Evolutionary conservation across 1,284 basidiomycete genomes (phyloP).

Genomic region (Trametes sp.): DNA sequence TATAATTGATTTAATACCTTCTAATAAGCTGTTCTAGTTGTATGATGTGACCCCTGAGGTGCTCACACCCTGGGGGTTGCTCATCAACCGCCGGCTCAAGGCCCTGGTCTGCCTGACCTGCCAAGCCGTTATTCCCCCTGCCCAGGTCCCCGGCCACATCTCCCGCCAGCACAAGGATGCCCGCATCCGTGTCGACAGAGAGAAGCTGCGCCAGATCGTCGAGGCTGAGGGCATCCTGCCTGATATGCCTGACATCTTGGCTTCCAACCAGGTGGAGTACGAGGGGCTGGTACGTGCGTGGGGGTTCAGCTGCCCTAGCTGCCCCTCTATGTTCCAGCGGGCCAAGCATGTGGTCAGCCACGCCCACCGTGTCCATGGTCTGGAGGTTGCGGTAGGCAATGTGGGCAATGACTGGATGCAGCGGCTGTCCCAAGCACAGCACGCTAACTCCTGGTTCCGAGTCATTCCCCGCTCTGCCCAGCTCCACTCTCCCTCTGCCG

Average conservation of each 20-base stretch:
- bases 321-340: not conserved
- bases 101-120: constrained; percentile 7
- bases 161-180: not conserved
- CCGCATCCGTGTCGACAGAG: not conserved
- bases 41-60: constrained; percentile 1
- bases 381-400: no score
- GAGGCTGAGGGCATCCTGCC: not conserved
- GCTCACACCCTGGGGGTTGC: constrained; percentile 2
- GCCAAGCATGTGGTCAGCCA: not conserved
- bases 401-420: not conserved
- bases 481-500: not conserved
- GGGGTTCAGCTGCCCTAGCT: not conserved
- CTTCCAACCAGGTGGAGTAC: not conserved
- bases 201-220: not conserved
- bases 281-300: not conserved
- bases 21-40: not conserved
- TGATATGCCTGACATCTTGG: not conserved
- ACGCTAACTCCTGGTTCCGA: not conserved
- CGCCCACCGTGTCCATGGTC: not conserved
- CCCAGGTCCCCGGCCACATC: not conserved
- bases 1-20: not conserved
- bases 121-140: not conserved
- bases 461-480: not conserved
- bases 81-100: constrained; percentile 13
- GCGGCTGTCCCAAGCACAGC: not conserved